These are phyloP conservation scores for Sicyos edulis DNA, from an alignment of 306 rosid genomes.

Conservation along the genomic window DNA sequence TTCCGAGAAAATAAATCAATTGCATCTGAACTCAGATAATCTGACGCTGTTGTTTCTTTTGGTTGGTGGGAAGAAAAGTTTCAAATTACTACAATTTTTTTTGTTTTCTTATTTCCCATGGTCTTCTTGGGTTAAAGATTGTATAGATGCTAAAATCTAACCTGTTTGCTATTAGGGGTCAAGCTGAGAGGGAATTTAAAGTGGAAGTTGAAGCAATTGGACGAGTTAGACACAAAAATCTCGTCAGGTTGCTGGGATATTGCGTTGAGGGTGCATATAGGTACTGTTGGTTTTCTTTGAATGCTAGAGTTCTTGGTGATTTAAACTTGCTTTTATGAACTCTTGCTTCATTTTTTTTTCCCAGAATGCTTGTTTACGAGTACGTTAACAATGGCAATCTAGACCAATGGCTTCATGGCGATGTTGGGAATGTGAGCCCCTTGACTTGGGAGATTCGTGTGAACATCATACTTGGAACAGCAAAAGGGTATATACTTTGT, in stretches of 20 bases:
- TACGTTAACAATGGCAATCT: slow-evolving; percentile 89
- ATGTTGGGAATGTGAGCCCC: slow-evolving; percentile 83
- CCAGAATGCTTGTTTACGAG: slow-evolving; percentile 97
- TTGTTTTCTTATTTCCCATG: slow-evolving; percentile 8
- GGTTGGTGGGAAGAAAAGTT: neutral
- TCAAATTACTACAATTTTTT: neutral
- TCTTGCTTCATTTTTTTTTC: slow-evolving; percentile 16
- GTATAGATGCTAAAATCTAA: slow-evolving; percentile 18
- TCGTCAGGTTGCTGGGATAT: slow-evolving; percentile 91
- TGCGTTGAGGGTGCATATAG: slow-evolving; percentile 99
- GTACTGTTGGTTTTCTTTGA: slow-evolving; percentile 30
- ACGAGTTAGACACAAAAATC: slow-evolving; percentile 96
- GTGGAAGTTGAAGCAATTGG: slow-evolving; percentile 95
- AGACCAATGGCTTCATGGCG: slow-evolving; percentile 96
- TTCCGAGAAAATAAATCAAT: neutral
- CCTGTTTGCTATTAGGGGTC: slow-evolving; percentile 53
- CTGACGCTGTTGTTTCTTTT: neutral
- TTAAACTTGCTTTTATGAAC: slow-evolving; percentile 20
- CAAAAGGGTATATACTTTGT: slow-evolving; percentile 63
- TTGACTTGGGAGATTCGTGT: slow-evolving; percentile 85
- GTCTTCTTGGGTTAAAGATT: slow-evolving; percentile 16
- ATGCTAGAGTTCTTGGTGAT: slow-evolving; percentile 12
- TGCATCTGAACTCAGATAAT: neutral
- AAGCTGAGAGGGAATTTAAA: slow-evolving; percentile 93
- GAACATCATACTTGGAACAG: slow-evolving; percentile 75